phyloP scores from a whole-genome alignment of 2,329 filamentous ascomycete species.

The Tolypocladium sp. region DNA sequence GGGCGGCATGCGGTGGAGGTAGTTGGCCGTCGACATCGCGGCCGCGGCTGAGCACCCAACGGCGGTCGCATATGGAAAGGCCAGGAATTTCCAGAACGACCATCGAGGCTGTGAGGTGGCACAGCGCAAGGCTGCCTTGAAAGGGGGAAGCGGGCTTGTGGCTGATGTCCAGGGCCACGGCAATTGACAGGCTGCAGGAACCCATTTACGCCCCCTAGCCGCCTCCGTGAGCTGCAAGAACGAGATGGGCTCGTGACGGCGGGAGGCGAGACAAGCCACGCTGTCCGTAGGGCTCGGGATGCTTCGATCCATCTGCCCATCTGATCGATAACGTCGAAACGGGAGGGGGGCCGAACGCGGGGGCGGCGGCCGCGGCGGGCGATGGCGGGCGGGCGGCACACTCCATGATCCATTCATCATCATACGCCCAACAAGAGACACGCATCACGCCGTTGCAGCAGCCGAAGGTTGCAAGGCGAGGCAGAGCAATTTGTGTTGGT shows the following conservation, averaged over 20 bases:
- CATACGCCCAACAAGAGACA: not conserved
- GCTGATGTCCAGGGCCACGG: not conserved
- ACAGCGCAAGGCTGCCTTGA: not conserved
- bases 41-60: not conserved
- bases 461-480: not conserved
- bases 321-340: not conserved
- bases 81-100: not conserved
- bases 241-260: not conserved
- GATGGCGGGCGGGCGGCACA: not conserved
- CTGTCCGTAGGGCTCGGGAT: not conserved
- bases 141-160: not conserved
- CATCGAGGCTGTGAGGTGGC: not conserved
- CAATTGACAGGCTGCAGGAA: not conserved
- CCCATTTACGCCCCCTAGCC: not conserved
- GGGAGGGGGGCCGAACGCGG: not conserved
- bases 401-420: not conserved
- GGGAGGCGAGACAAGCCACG: conserved; percentile 1
- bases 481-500: not conserved
- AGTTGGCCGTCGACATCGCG: not conserved
- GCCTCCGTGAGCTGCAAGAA: not conserved
- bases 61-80: not conserved
- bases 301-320: conserved; percentile 2
- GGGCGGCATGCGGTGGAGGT: not conserved
- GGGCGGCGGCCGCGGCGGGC: not conserved
- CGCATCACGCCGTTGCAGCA: not conserved